These are phyloP conservation scores for Magnaporthiopsis rhizophila DNA, from an alignment of 2,329 filamentous ascomycete species.

Conservation along the genomic window DNA sequence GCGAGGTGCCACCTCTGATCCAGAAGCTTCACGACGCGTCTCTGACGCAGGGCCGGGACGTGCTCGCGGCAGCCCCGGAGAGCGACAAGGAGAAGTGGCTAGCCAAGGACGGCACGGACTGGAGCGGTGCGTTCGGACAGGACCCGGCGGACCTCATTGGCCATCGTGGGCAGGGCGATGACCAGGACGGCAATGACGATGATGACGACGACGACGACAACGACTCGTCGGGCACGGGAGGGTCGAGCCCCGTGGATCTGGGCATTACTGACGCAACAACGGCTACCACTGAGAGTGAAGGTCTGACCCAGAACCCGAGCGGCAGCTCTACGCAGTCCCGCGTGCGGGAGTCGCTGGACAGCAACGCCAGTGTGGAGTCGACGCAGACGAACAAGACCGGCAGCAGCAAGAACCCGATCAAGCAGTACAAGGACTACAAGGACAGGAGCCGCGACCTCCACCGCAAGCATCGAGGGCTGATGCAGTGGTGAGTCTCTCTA, in stretches of 20 bases:
- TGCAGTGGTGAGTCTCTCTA: slow-evolving; percentile 63
- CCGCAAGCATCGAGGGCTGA: slow-evolving; percentile 78
- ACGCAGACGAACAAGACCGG: slow-evolving; percentile 24
- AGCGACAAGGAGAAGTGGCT: slow-evolving; percentile 74
- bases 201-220: slow-evolving; percentile 29
- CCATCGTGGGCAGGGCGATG: slow-evolving; percentile 19
- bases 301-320: slow-evolving; percentile 3
- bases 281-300: slow-evolving; percentile 7
- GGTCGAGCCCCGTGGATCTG: slow-evolving; percentile 39
- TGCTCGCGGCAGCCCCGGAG: slow-evolving; percentile 63
- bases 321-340: slow-evolving; percentile 9
- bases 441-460: slow-evolving; percentile 66
- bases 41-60: slow-evolving; percentile 69
- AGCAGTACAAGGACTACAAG: slow-evolving; percentile 55
- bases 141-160: slow-evolving; percentile 52
- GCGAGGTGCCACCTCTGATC: slow-evolving; percentile 65
- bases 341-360: slow-evolving; percentile 10
- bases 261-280: slow-evolving; percentile 48
- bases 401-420: slow-evolving; percentile 45
- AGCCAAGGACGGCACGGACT: slow-evolving; percentile 71
- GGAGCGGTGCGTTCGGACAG: slow-evolving; percentile 77
- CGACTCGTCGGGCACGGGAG: slow-evolving; percentile 20
- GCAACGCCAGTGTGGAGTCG: slow-evolving; percentile 17
- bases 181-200: slow-evolving; percentile 32
- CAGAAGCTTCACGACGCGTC: slow-evolving; percentile 75